Evolutionary conservation across 1,284 basidiomycete species (phyloP), one percentile per base, ranked within the genome.

Genomic region (Ganoderma lucidum): DNA sequence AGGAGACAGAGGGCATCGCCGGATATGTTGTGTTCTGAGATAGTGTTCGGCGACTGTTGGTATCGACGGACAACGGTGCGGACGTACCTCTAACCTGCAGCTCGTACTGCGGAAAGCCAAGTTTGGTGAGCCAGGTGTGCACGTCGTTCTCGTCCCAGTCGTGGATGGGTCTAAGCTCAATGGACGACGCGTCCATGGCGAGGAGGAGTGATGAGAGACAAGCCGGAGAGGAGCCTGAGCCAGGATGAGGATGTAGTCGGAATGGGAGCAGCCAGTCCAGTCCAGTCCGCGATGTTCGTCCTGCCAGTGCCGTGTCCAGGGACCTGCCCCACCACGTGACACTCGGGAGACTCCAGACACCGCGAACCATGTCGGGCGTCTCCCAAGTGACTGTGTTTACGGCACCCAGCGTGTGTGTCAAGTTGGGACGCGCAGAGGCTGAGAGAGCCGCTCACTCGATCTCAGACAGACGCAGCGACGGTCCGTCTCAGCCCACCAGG

Each of bases 121-220:
- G 84, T 60, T 84, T 85, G 32, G 86, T 82, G 68, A 97, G 82
- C 89, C 93, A 96, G 28, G 81, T 80, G 70, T 95, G 90, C 3
- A 97, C 96, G 66, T 92, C 90, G 55, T 85, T 80, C 82, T 96
- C 94, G 78, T 94, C 90, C 95, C 96, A 96, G 70, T 93, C 89
- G 8, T 90, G 76, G 70, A 95, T 88, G 75, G 78, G 85, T 63
- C 82, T 70, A 48, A 74, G 81, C 73, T 86, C 87, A 73, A 73
- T 71, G 73, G 78, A 78, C 69, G 77, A 73, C 67, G 74, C 75
- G 76, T 84, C 84, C 80, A 83, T 82, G 70, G 71, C 62, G 70
- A 70, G 41, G 66, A 67, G 59, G 55, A 66, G 62, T 48, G 70
- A 48, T 35, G 62, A 69, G 65, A 68, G 68, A 60, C 63, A 71